Conservation (phyloP, 768 basidiomycete species). For the Phylloporus sp. region DNA sequence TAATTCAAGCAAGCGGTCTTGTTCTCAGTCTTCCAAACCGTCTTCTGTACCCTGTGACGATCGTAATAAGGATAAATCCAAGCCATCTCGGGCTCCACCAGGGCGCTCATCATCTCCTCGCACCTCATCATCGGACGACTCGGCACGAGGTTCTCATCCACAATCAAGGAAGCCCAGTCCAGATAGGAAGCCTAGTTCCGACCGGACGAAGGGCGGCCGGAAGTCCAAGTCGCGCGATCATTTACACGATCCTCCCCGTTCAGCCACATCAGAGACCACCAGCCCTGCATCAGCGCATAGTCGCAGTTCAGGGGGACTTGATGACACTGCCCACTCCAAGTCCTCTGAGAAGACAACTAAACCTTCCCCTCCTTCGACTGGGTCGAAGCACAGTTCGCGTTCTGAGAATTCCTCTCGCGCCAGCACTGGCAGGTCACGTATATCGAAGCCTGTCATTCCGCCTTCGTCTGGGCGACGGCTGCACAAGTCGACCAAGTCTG, state of each 20-base stretch:
- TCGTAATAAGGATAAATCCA: conserved; percentile 8
- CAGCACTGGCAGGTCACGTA: conserved; percentile 11
- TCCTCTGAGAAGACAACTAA: conserved; percentile 11
- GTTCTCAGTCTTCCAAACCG: conserved; percentile 5
- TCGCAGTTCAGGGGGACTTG: conserved; percentile 10
- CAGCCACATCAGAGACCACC: conserved; percentile 9
- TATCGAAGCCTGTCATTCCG: conserved; percentile 29
- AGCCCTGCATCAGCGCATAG: conserved; percentile 8
- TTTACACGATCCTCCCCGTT: conserved; percentile 14
- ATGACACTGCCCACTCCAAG: conserved; percentile 10
- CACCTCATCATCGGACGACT: conserved; percentile 4
- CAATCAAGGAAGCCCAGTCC: conserved; percentile 10
- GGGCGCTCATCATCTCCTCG: conserved; percentile 13
- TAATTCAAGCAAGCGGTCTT: conserved; percentile 23
- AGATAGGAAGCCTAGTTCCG: conserved; percentile 16
- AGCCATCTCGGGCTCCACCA: conserved; percentile 11
- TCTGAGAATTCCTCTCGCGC: conserved; percentile 11
- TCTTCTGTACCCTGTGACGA: conserved; percentile 14
- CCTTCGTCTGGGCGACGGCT: conserved; percentile 21
- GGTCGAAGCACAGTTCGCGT: conserved; percentile 6
- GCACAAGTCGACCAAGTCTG: conserved; percentile 21
- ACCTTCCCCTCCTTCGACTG: background rate
- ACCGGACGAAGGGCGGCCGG: conserved; percentile 16
- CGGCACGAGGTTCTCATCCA: conserved; percentile 14
- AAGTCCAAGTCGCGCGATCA: conserved; percentile 23